A percentile compares a stretch with the other conserved stretches of the same genome.
These are phyloP conservation scores for Cardamine occulta DNA, from an alignment of 345 rosid species.

Conservation along the genomic window DNA sequence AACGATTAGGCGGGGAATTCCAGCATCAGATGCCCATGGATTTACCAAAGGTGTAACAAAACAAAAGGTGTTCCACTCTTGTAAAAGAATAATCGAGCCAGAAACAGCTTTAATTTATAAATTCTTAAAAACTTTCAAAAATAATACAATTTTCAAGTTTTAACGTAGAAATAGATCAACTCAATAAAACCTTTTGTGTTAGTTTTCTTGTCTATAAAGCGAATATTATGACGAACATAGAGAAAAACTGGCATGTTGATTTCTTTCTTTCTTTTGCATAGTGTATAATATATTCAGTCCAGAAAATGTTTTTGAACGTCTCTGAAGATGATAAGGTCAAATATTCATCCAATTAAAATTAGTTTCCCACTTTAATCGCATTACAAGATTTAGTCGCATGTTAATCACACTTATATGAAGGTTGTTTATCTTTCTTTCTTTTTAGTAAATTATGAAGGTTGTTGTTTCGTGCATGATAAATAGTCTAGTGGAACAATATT, in stretches of 20 bases:
- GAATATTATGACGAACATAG: neutral
- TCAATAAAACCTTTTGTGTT: neutral
- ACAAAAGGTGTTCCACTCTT: conserved; percentile 29
- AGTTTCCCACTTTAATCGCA: neutral
- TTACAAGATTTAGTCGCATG: neutral
- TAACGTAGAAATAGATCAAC: neutral
- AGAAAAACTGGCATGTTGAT: no score
- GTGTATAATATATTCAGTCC: no score
- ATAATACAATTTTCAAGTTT: neutral
- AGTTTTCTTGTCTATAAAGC: neutral
- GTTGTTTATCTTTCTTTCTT: neutral
- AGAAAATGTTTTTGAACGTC: neutral
- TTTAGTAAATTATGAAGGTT: neutral
- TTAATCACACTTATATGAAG: neutral
- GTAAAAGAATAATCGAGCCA: conserved; percentile 12
- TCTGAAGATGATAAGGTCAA: neutral
- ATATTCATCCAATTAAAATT: neutral
- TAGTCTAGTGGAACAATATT: conserved; percentile 18
- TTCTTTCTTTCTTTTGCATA: neutral
- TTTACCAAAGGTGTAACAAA: conserved; percentile 27
- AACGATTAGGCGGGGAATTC: conserved; percentile 30
- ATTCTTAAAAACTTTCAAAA: neutral
- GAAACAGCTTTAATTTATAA: neutral
- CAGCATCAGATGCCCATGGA: conserved; percentile 29
- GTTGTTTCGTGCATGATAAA: conserved; percentile 16